Percentiles rank a stretch among this genome's conserved stretches.
phyloP scores from a whole-genome alignment of 495 filamentous ascomycete species.

The Diplogelasinospora grovesii region DNA sequence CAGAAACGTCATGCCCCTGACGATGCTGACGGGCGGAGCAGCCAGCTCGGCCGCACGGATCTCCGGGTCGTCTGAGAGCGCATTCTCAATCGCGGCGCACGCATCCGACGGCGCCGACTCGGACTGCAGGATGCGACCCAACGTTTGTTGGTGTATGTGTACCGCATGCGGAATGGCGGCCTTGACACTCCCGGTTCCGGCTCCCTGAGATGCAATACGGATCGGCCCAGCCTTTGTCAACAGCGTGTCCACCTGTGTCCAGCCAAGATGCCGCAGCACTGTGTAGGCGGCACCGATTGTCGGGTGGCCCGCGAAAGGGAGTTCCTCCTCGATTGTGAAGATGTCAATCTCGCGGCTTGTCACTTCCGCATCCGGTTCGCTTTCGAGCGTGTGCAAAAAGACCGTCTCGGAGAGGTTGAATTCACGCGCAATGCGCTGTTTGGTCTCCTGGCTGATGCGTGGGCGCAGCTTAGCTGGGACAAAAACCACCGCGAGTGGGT shows the following conservation, averaged over 20 bases:
- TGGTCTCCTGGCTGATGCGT: slow-evolving; percentile 42
- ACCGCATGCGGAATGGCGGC: slow-evolving; percentile 61
- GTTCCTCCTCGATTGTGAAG: slow-evolving; percentile 55
- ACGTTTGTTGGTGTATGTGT: slow-evolving; percentile 47
- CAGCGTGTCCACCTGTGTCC: slow-evolving; percentile 34
- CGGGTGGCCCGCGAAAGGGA: slow-evolving; percentile 74
- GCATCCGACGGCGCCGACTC: background rate
- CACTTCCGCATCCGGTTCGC: slow-evolving; percentile 4
- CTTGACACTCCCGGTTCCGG: slow-evolving; percentile 23
- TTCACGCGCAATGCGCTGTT: slow-evolving; percentile 63
- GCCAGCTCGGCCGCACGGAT: slow-evolving; percentile 29
- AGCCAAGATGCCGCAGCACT: slow-evolving; percentile 30
- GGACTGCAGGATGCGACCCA: slow-evolving; percentile 15
- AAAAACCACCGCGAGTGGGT: slow-evolving; percentile 59
- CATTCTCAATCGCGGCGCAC: background rate
- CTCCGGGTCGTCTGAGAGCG: slow-evolving; percentile 17
- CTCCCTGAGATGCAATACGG: slow-evolving; percentile 12
- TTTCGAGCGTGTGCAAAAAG: slow-evolving; percentile 55
- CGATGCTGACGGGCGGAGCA: slow-evolving; percentile 54
- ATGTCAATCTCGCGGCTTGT: slow-evolving; percentile 54
- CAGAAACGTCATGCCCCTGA: slow-evolving; percentile 63
- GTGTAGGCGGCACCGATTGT: slow-evolving; percentile 64
- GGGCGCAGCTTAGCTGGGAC: slow-evolving; percentile 33
- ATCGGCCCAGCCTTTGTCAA: slow-evolving; percentile 57
- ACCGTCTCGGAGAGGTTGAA: slow-evolving; percentile 85